phyloP scores from a whole-genome alignment of 1,284 basidiomycete genomes.

The Ganoderma sinense region DNA sequence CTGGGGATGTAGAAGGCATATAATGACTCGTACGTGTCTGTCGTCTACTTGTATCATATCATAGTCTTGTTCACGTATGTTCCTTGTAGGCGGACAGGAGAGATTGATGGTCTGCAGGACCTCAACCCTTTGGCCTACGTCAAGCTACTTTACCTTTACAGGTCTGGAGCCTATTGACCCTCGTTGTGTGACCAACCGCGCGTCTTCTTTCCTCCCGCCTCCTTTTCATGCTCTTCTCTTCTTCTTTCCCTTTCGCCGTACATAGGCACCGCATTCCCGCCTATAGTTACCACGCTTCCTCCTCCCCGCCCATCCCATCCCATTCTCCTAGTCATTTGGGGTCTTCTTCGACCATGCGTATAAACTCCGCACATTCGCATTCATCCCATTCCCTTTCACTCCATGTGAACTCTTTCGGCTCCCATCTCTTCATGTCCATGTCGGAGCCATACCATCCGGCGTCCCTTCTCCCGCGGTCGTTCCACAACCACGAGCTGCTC shows the following conservation, averaged over 20 bases:
- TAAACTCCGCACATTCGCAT: too few relatives aligned
- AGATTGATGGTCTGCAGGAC: conserved; percentile 67
- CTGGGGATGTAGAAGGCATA: conserved; percentile 69
- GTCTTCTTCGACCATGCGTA: too few relatives aligned
- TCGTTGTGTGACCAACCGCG: conserved; percentile 6
- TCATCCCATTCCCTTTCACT: too few relatives aligned
- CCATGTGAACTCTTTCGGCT: too few relatives aligned
- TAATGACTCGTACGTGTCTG: conserved; percentile 71
- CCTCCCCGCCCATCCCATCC: conserved; percentile 11
- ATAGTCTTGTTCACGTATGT: not conserved
- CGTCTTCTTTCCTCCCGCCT: conserved; percentile 22
- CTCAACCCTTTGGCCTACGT: conserved; percentile 81
- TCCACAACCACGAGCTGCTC: too few relatives aligned
- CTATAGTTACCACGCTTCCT: conserved; percentile 36
- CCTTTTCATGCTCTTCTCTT: conserved; percentile 30
- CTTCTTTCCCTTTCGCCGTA: conserved; percentile 37
- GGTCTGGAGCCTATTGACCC: conserved; percentile 21
- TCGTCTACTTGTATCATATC: not conserved
- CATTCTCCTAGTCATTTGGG: too few relatives aligned
- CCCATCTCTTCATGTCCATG: too few relatives aligned
- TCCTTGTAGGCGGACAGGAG: conserved; percentile 74
- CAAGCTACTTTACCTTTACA: conserved; percentile 49
- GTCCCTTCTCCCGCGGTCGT: too few relatives aligned
- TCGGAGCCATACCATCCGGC: too few relatives aligned
- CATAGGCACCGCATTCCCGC: conserved; percentile 35